Evolutionary conservation across 495 filamentous ascomycete genomes (phyloP).

Genomic region (Neurospora terricola): DNA sequence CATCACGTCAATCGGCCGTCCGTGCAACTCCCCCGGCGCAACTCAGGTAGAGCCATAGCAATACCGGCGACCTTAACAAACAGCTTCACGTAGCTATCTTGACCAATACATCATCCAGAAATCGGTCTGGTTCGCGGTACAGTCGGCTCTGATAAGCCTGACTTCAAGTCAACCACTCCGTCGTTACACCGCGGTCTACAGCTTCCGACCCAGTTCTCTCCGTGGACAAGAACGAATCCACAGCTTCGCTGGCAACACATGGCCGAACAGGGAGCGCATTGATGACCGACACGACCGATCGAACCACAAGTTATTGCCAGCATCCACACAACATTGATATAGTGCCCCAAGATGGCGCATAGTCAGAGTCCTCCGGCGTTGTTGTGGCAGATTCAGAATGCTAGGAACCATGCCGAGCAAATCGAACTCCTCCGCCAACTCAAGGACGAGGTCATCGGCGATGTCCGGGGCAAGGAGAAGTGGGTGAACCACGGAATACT

Average conservation of each 20-base stretch:
- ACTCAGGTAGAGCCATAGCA: not conserved
- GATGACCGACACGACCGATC: not conserved
- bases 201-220: not conserved
- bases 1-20: not conserved
- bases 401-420: conserved; percentile 51
- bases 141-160: not conserved
- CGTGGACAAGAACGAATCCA: not conserved
- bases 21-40: not conserved
- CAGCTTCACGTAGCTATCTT: not conserved
- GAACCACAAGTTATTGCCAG: not conserved
- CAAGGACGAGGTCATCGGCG: conserved; percentile 85
- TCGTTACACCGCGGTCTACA: not conserved
- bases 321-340: not conserved
- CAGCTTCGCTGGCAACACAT: not conserved
- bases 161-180: not conserved
- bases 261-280: not conserved
- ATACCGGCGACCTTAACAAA: not conserved
- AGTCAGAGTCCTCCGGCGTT: conserved; percentile 38
- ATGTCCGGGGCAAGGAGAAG: conserved; percentile 73
- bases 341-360: conserved; percentile 16
- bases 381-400: conserved; percentile 46
- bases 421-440: conserved; percentile 55
- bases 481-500: conserved; percentile 64
- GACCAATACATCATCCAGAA: not conserved
- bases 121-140: not conserved